phyloP scores from a whole-genome alignment of 352 stramenopile species.

The Globisporangium okanoganense region DNA sequence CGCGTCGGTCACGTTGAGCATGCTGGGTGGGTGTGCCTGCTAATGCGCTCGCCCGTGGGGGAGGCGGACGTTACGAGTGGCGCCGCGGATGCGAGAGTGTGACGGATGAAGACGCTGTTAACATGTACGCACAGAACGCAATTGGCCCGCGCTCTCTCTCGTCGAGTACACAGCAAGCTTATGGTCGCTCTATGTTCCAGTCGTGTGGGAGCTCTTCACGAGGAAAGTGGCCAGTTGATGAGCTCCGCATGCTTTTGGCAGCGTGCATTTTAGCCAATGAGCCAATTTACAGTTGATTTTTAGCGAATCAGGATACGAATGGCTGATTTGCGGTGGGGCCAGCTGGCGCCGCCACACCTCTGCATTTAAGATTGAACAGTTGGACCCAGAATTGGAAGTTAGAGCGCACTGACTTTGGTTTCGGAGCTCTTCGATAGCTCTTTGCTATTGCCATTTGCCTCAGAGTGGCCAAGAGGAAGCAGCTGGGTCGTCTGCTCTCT shows the following conservation, averaged over 20 bases:
- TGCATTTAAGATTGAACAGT: too few relatives aligned
- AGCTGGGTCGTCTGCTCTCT: too few relatives aligned
- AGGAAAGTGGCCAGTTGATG: neutral
- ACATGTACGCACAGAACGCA: neutral
- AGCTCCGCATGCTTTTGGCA: neutral
- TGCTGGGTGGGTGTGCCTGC: neutral
- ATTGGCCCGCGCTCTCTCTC: neutral
- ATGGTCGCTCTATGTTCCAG: neutral
- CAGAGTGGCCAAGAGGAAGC: too few relatives aligned
- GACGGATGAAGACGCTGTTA: neutral
- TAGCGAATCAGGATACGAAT: too few relatives aligned
- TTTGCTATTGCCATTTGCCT: too few relatives aligned
- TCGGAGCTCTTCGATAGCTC: too few relatives aligned
- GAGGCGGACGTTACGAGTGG: neutral
- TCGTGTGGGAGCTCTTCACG: neutral
- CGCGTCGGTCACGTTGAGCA: constrained; percentile 31
- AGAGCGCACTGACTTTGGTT: too few relatives aligned
- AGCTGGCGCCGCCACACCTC: too few relatives aligned
- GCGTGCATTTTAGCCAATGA: too few relatives aligned
- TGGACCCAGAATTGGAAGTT: too few relatives aligned
- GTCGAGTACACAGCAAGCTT: neutral
- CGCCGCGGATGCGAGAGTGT: neutral
- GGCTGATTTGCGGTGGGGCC: too few relatives aligned
- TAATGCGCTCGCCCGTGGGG: neutral
- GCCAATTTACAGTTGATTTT: too few relatives aligned